These are phyloP conservation scores for Aeminium ludgeri DNA, from an alignment of 495 filamentous ascomycete species.

Conservation along the genomic window DNA sequence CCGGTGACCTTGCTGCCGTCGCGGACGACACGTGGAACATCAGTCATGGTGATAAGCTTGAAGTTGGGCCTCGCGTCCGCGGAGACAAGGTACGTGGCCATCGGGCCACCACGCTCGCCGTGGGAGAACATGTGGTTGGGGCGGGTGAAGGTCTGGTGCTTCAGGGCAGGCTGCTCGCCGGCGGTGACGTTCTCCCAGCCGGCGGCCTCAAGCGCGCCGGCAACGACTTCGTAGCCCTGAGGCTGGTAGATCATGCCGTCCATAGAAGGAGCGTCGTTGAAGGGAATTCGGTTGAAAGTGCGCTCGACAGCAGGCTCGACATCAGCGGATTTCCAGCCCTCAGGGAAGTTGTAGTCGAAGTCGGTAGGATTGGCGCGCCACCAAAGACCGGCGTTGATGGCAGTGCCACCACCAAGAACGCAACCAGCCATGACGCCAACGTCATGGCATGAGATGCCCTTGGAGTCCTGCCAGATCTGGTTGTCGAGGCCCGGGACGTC, in stretches of 20 bases:
- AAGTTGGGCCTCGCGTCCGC: constrained; percentile 48
- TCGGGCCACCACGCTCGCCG: constrained; percentile 52
- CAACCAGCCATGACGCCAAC: constrained; percentile 61
- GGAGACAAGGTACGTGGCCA: constrained; percentile 55
- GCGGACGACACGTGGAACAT: constrained; percentile 48
- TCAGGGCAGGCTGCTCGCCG: constrained; percentile 41
- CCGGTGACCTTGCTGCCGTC: constrained; percentile 44
- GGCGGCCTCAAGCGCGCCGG: constrained; percentile 35
- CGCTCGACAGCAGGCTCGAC: constrained; percentile 38
- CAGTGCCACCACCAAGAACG: constrained; percentile 50
- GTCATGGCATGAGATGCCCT: constrained; percentile 49
- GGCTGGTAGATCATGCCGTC: constrained; percentile 56
- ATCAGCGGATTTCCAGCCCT: constrained; percentile 53
- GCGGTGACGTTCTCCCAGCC: constrained; percentile 49
- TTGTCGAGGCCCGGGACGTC: constrained; percentile 68
- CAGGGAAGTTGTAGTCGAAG: constrained; percentile 59
- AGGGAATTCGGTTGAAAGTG: constrained; percentile 53
- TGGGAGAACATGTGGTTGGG: constrained; percentile 53
- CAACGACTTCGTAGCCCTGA: constrained; percentile 44
- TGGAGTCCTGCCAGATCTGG: constrained; percentile 46
- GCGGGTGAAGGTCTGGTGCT: constrained; percentile 49
- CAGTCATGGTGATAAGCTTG: constrained; percentile 45
- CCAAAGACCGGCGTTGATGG: constrained; percentile 51
- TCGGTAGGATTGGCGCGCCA: constrained; percentile 42
- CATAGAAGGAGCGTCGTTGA: constrained; percentile 46